Percentiles rank a stretch among this genome's conserved stretches.
phyloP scores from a whole-genome alignment of 2,329 filamentous ascomycete genomes.

The Beauveria bassiana region DNA sequence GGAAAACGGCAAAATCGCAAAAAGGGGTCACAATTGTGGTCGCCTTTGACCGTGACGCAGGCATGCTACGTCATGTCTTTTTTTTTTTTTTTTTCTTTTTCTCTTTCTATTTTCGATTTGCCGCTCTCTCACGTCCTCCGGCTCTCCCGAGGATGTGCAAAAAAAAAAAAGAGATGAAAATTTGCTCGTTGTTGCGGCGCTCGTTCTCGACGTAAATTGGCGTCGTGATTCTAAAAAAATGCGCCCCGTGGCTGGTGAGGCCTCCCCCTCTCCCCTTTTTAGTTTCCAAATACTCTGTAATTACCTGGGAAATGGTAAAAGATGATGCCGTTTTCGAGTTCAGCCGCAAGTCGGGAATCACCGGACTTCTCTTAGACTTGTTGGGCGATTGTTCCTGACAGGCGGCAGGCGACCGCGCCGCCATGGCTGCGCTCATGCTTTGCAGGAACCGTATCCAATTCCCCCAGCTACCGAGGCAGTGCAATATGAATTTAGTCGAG shows the following conservation, averaged over 20 bases:
- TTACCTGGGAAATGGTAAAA: neutral
- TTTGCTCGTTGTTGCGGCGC: neutral
- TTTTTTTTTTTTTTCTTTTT: neutral
- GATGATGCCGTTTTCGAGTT: neutral
- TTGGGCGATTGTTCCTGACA: slow-evolving; percentile 6
- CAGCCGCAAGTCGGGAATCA: neutral
- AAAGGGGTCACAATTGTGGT: slow-evolving; percentile 5
- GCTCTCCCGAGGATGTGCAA: neutral
- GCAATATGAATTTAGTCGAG: neutral
- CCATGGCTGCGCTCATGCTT: neutral
- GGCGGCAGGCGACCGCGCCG: neutral
- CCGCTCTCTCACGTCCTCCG: neutral
- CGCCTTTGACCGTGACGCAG: neutral
- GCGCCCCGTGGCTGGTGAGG: slow-evolving; percentile 1
- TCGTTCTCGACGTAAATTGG: neutral
- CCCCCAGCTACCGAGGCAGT: neutral
- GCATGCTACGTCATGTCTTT: neutral
- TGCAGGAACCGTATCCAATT: neutral
- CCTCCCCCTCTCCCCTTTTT: neutral
- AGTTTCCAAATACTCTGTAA: too few relatives aligned
- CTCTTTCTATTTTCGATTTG: neutral
- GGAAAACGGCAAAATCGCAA: neutral
- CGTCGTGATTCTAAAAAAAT: neutral
- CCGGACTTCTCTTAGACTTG: neutral
- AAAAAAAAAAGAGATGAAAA: neutral